Evolutionary conservation across 305 asterid genomes (phyloP).

Genomic region (Fraxinus sp.): DNA sequence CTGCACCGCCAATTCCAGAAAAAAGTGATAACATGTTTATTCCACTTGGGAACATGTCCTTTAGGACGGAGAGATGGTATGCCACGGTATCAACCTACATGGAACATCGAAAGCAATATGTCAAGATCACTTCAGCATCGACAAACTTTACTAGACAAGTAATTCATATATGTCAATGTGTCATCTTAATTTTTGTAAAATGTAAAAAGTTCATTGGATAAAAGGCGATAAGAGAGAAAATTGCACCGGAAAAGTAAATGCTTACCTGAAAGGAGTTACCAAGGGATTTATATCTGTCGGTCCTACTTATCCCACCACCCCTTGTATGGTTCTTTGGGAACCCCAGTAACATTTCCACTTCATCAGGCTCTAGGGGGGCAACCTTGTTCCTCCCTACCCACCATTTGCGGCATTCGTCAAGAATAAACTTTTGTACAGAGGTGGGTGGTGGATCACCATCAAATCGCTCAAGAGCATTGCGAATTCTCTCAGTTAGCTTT

Average conservation of each 20-base stretch:
- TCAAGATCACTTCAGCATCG: not conserved
- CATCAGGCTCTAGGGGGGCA: conserved; percentile 89
- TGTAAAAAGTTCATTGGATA: not conserved
- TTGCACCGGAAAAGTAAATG: not conserved
- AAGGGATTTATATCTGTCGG: conserved; percentile 78
- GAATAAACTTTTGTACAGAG: conserved; percentile 41
- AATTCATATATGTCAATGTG: not conserved
- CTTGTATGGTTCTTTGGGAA: conserved; percentile 88
- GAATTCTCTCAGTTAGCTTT: conserved; percentile 62
- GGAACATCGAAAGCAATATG: not conserved
- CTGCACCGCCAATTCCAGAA: conserved; percentile 84
- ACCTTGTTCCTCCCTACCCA: conserved; percentile 90
- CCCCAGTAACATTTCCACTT: conserved; percentile 75
- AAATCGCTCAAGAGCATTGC: conserved; percentile 58
- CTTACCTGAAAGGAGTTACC: conserved; percentile 93
- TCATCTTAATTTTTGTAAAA: not conserved
- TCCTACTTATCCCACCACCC: conserved; percentile 85
- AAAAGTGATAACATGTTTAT: conserved; percentile 62
- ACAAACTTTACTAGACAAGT: not conserved
- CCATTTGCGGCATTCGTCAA: conserved; percentile 73
- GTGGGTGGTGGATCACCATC: conserved; percentile 61
- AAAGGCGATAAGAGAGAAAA: not conserved
- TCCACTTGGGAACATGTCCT: conserved; percentile 54
- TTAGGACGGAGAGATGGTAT: conserved; percentile 62
- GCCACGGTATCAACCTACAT: conserved; percentile 74